A percentile compares a stretch with the other conserved stretches of the same genome.
These are phyloP conservation scores for Lactarius pseudohatsudake DNA, from an alignment of 768 basidiomycete species.

Conservation along the genomic window DNA sequence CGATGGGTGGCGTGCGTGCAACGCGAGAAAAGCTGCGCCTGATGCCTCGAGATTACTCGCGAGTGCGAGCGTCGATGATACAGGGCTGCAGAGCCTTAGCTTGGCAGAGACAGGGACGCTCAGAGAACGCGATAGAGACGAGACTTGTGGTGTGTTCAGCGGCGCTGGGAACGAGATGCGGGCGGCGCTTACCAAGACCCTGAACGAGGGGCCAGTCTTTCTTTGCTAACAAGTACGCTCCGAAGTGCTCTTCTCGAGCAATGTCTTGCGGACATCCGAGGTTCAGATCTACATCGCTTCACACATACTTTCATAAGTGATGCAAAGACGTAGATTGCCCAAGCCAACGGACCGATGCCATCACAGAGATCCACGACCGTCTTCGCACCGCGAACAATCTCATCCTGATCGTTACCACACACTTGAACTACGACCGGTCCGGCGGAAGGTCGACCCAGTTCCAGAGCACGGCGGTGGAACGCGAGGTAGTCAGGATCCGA, in stretches of 20 bases:
- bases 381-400: constrained; percentile 57
- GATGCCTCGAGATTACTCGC: constrained; percentile 58
- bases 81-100: constrained; percentile 45
- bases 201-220: constrained; percentile 72
- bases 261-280: constrained; percentile 77
- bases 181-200: constrained; percentile 50
- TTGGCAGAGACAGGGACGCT: constrained; percentile 64
- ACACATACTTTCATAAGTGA: constrained; percentile 1
- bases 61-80: constrained; percentile 53
- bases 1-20: constrained; percentile 75
- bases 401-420: constrained; percentile 67
- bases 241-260: constrained; percentile 65
- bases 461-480: constrained; percentile 59
- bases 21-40: constrained; percentile 67
- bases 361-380: constrained; percentile 62
- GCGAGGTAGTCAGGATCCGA: constrained; percentile 65
- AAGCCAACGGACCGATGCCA: constrained; percentile 55
- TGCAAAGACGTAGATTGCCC: neutral
- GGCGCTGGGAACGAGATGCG: neutral
- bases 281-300: constrained; percentile 59
- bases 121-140: constrained; percentile 61
- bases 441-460: constrained; percentile 31
- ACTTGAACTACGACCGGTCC: constrained; percentile 69
- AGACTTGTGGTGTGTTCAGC: constrained; percentile 45
- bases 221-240: constrained; percentile 71